These are phyloP conservation scores for Rhipidocladum racemiflorum DNA, from an alignment of 176 grass and related monocot genomes.

Conservation along the genomic window DNA sequence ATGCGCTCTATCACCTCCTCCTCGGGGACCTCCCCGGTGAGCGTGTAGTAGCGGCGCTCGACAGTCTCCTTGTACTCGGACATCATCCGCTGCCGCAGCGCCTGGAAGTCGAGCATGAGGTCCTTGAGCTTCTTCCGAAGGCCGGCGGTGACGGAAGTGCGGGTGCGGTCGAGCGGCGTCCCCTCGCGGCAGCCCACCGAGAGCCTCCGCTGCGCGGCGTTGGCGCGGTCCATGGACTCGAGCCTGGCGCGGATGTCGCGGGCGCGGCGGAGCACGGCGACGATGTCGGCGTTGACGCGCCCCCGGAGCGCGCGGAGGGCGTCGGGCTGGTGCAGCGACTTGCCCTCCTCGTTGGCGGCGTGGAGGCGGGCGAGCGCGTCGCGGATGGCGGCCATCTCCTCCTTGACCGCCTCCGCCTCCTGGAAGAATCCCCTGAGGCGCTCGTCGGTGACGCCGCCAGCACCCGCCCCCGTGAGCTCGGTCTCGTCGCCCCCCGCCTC, in stretches of 20 bases:
- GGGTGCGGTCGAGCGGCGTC: constrained; percentile 82
- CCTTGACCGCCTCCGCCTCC: constrained; percentile 77
- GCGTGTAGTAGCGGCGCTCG: constrained; percentile 84
- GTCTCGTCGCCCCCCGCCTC: constrained; percentile 50
- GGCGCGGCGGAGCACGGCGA: constrained; percentile 54
- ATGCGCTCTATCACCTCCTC: constrained; percentile 89
- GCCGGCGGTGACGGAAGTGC: constrained; percentile 72
- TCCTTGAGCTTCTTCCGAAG: constrained; percentile 88
- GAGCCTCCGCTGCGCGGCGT: constrained; percentile 63
- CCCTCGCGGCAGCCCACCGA: constrained; percentile 72
- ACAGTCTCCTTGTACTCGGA: constrained; percentile 88
- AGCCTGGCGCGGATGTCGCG: constrained; percentile 67
- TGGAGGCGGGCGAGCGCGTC: constrained; percentile 68
- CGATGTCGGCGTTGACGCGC: constrained; percentile 79
- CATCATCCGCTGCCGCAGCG: constrained; percentile 84
- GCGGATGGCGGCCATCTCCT: constrained; percentile 82
- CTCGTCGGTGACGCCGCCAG: constrained; percentile 55
- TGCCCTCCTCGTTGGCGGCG: constrained; percentile 86
- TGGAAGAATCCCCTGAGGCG: constrained; percentile 71
- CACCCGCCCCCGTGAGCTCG: constrained; percentile 44
- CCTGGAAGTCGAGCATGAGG: constrained; percentile 98
- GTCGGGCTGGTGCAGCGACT: constrained; percentile 69
- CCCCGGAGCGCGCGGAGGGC: constrained; percentile 65
- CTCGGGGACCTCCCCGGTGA: constrained; percentile 83
- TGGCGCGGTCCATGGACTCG: constrained; percentile 76